phyloP scores from a whole-genome alignment of 768 basidiomycete genomes.

The Pleurotus tuber-regium region DNA sequence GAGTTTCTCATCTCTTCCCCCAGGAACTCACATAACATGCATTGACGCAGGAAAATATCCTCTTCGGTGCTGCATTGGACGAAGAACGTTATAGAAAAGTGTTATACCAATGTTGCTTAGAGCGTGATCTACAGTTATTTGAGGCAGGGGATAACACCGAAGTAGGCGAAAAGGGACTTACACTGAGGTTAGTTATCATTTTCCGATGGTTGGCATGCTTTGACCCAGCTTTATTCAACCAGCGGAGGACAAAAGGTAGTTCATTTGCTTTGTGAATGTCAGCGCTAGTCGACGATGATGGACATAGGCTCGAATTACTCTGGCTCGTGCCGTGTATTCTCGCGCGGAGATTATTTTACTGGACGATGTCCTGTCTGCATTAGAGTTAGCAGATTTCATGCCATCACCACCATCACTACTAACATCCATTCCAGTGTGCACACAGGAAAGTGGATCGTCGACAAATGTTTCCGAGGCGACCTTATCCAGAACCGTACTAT shows the following conservation, averaged over 20 bases:
- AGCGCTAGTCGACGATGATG: too few species aligned
- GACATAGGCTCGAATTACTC: slow-evolving; percentile 45
- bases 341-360: slow-evolving; percentile 61
- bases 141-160: slow-evolving; percentile 68
- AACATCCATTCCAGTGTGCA: slow-evolving; percentile 40
- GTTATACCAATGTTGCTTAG: slow-evolving; percentile 70
- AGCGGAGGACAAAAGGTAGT: slow-evolving; percentile 45
- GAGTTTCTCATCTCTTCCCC: background rate
- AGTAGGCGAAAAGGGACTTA: slow-evolving; percentile 70
- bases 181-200: slow-evolving; percentile 30
- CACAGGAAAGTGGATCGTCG: slow-evolving; percentile 80
- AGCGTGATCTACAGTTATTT: slow-evolving; percentile 67
- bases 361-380: slow-evolving; percentile 66
- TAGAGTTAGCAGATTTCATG: slow-evolving; percentile 20
- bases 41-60: slow-evolving; percentile 60
- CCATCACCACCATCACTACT: background rate
- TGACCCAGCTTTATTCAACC: background rate
- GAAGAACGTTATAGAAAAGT: slow-evolving; percentile 77
- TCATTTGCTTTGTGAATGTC: too few species aligned
- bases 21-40: background rate
- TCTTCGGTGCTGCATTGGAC: slow-evolving; percentile 77
- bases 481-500: slow-evolving; percentile 78
- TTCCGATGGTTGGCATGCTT: background rate
- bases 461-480: slow-evolving; percentile 77
- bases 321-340: slow-evolving; percentile 46